Conservation (phyloP, 2,329 filamentous ascomycete species). For the Calonectria naviculata region DNA sequence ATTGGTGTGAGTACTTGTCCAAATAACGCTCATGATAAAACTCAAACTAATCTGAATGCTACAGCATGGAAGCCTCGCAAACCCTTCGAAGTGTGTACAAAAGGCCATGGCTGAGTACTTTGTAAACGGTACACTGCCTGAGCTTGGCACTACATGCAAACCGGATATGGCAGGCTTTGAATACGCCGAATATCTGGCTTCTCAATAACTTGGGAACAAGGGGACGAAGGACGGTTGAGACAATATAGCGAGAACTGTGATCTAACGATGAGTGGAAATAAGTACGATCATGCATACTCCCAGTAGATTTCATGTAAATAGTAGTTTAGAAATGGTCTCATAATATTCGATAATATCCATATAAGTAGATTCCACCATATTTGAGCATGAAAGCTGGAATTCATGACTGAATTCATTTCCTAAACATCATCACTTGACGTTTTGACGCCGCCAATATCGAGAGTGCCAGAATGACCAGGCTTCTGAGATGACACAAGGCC, state of each 20-base stretch:
- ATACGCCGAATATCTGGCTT: not conserved
- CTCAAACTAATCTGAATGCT: not conserved
- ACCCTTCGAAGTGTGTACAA: conserved; percentile 7
- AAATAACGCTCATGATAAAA: not conserved
- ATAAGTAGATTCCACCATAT: too few species aligned
- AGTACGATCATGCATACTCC: too few species aligned
- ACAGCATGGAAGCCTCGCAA: not conserved
- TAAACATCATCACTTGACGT: not conserved
- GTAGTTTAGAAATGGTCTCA: too few species aligned
- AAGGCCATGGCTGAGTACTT: conserved; percentile 2
- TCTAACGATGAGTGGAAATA: too few species aligned
- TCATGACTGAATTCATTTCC: too few species aligned
- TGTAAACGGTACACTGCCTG: not conserved
- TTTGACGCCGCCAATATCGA: not conserved
- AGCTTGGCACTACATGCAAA: conserved; percentile 11
- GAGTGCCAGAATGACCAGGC: not conserved
- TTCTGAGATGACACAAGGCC: not conserved
- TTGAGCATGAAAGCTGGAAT: too few species aligned
- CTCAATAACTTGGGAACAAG: not conserved
- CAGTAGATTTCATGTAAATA: too few species aligned
- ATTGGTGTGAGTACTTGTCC: conserved; percentile 30
- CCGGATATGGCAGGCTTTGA: conserved; percentile 8
- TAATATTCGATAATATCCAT: too few species aligned
- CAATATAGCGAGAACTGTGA: not conserved
- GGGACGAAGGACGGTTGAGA: not conserved